A percentile compares a stretch with the other conserved stretches of the same genome.
Evolutionary conservation across 163 green algal genomes (phyloP).

Genomic region (Prototheca wickerhamii): DNA sequence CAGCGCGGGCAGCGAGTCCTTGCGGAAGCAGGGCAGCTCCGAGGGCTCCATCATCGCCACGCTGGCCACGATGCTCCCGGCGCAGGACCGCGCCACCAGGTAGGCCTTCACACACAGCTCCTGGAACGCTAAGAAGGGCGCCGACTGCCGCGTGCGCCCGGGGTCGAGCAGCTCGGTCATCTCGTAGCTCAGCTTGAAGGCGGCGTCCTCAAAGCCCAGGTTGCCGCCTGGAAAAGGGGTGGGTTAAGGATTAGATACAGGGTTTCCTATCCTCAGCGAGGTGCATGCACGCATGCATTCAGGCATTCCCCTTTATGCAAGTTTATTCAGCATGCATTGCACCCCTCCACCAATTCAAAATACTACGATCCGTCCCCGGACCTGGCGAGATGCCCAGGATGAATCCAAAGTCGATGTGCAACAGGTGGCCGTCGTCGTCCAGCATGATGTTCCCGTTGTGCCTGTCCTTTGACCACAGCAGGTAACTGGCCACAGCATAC

Average conservation of each 20-base stretch:
- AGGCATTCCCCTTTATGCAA: too few relatives aligned
- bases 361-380: neutral
- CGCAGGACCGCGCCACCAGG: constrained; percentile 64
- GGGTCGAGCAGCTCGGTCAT: constrained; percentile 97
- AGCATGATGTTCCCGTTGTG: constrained; percentile 98
- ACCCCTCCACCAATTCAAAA: neutral
- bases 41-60: constrained; percentile 81
- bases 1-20: constrained; percentile 69
- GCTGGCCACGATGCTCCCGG: constrained; percentile 67
- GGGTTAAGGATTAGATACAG: too few relatives aligned
- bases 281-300: too few relatives aligned
- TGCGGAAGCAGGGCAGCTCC: constrained; percentile 86
- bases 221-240: constrained; percentile 61
- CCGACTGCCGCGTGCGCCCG: constrained; percentile 42
- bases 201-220: constrained; percentile 90
- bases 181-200: constrained; percentile 97
- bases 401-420: constrained; percentile 99
- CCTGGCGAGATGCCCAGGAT: constrained; percentile 94
- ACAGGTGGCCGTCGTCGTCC: constrained; percentile 71
- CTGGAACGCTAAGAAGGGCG: constrained; percentile 64
- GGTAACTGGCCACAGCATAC: constrained; percentile 83
- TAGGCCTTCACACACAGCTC: constrained; percentile 73
- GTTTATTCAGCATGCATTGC: too few relatives aligned
- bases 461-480: constrained; percentile 92
- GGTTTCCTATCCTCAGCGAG: too few relatives aligned